Conservation (phyloP, 129 eudicot species). For the Kitagawia praeruptora region DNA sequence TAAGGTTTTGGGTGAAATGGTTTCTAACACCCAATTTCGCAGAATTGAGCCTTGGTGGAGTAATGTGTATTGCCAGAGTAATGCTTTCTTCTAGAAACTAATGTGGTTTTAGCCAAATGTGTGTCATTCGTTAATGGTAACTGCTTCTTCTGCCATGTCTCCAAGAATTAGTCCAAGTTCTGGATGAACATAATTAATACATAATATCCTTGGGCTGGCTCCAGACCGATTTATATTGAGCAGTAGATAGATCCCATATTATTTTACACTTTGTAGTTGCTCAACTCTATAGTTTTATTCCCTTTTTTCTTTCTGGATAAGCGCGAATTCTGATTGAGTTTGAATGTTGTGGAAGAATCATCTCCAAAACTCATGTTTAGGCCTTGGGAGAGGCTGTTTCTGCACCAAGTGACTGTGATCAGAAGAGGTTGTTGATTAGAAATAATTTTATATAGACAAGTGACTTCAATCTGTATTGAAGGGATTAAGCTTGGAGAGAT, state of each 20-base stretch:
- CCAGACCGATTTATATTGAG: conserved; percentile 63
- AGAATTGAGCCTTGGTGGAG: conserved; percentile 57
- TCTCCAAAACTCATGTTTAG: conserved; percentile 53
- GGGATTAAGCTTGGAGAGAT: conserved; percentile 43
- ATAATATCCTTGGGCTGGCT: conserved; percentile 63
- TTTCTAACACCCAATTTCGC: no score
- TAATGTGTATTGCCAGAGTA: conserved; percentile 61
- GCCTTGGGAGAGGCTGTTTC: conserved; percentile 47
- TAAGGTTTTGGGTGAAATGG: no score
- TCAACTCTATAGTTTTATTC: conserved; percentile 41
- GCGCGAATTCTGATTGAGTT: conserved; percentile 63
- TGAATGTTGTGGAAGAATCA: conserved; percentile 40
- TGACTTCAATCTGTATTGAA: conserved; percentile 50
- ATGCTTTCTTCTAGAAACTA: conserved; percentile 61
- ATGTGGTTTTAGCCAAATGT: conserved; percentile 27
- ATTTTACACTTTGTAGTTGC: conserved; percentile 38
- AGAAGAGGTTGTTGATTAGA: conserved; percentile 31
- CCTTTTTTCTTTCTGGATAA: conserved; percentile 68
- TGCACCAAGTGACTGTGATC: conserved; percentile 65
- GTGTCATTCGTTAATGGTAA: conserved; percentile 26
- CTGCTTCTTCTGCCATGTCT: conserved; percentile 50
- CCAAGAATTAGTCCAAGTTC: conserved; percentile 60
- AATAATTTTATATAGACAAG: conserved; percentile 44
- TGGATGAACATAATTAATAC: conserved; percentile 48
- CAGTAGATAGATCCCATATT: conserved; percentile 67